Percentiles rank a stretch among this genome's conserved stretches.
Evolutionary conservation across 495 filamentous ascomycete species (phyloP).

Genomic region (Tricharina praecox): DNA sequence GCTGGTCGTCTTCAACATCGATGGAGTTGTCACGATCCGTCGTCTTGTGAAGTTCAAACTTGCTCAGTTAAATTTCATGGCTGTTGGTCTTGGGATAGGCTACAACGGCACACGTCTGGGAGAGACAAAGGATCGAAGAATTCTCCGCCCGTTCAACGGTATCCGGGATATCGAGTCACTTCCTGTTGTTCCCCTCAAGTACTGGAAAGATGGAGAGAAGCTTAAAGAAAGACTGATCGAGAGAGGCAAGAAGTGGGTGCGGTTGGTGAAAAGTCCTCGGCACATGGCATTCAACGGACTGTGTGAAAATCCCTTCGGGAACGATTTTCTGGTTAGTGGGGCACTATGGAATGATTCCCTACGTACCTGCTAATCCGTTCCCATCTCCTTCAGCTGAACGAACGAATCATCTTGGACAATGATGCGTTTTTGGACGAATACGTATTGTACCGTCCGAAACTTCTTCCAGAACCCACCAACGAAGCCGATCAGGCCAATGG

Average conservation of each 20-base stretch:
- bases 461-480: conserved; percentile 27
- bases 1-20: too few relatives aligned
- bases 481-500: conserved; percentile 13
- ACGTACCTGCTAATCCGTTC: too few relatives aligned
- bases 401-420: conserved; percentile 70
- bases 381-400: conserved; percentile 68
- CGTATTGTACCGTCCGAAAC: too few relatives aligned
- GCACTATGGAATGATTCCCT: too few relatives aligned
- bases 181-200: conserved; percentile 65
- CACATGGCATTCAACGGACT: conserved; percentile 70
- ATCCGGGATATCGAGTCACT: too few relatives aligned
- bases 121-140: too few relatives aligned
- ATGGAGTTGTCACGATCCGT: too few relatives aligned
- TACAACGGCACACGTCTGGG: too few relatives aligned
- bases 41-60: too few relatives aligned
- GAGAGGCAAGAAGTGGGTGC: conserved; percentile 79
- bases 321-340: conserved; percentile 76
- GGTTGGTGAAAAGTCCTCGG: conserved; percentile 57
- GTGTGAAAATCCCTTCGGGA: conserved; percentile 76
- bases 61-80: too few relatives aligned
- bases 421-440: conserved; percentile 46
- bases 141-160: too few relatives aligned
- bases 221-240: conserved; percentile 47
- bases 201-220: conserved; percentile 56
- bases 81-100: too few relatives aligned